phyloP scores from a whole-genome alignment of 2,329 filamentous ascomycete species.

The Clonostachys rhizophaga region DNA sequence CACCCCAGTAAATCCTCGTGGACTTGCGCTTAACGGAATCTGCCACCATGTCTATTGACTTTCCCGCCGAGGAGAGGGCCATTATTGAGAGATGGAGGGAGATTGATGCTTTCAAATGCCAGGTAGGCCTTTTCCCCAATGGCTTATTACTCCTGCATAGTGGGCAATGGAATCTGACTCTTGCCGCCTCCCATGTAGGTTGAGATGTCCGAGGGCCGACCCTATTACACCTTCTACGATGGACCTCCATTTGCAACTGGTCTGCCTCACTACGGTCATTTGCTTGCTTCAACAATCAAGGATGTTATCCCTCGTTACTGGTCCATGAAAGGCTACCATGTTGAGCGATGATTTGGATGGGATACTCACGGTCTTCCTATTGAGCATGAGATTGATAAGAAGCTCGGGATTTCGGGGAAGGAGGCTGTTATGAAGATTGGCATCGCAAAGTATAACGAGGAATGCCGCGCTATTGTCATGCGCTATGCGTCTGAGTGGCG shows the following conservation, averaged over 20 bases:
- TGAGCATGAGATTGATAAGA: constrained; percentile 97
- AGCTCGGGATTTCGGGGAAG: constrained; percentile 81
- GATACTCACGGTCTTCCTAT: constrained; percentile 92
- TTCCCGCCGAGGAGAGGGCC: constrained; percentile 85
- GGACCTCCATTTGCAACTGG: constrained; percentile 76
- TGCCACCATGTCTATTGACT: constrained; percentile 74
- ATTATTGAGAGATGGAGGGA: constrained; percentile 85
- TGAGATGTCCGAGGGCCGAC: constrained; percentile 76
- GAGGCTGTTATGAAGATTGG: constrained; percentile 84
- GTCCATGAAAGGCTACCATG: constrained; percentile 94
- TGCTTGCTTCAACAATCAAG: constrained; percentile 91
- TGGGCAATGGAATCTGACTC: no score
- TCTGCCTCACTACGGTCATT: constrained; percentile 63
- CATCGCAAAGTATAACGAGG: constrained; percentile 83
- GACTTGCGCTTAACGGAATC: no score
- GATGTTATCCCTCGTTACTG: constrained; percentile 96
- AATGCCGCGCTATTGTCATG: constrained; percentile 93
- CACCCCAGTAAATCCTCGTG: no score
- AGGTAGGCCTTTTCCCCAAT: constrained; percentile 43
- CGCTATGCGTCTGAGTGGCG: constrained; percentile 84
- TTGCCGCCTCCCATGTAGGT: constrained; percentile 28
- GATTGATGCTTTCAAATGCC: constrained; percentile 84
- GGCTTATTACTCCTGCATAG: not conserved
- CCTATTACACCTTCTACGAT: constrained; percentile 93
- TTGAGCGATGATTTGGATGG: constrained; percentile 92